Evolutionary conservation across 2,329 filamentous ascomycete genomes (phyloP), one percentile per base, ranked within the genome.

Genomic region (Aspergillus carbonarius): DNA sequence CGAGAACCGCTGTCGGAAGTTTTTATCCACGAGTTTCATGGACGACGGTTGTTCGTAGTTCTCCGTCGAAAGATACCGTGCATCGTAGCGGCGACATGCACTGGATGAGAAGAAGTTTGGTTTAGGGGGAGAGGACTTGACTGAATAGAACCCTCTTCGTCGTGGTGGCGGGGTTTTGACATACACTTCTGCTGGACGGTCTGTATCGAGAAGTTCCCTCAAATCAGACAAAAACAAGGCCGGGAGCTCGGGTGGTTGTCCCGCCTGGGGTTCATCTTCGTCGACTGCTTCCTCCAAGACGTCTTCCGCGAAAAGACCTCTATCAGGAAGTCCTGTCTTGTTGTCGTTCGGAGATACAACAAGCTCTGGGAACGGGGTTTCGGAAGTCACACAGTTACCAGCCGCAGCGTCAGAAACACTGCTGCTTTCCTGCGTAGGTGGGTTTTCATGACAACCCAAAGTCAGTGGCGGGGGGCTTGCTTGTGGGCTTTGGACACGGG

Each of bases 1-100:
- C 6, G 70, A 71, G 55, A 78, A 78, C 27, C 67, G 70, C 6
- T 66, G 60, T 3, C 76, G 73, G 58, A 78, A 78, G 48, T 72
- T 69, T 30, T 68, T 72, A 15, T 74, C 70, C 10, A 77, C 74
- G 2, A 78, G 68, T n/a, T 68, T 60, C 20, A 48, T 47, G 4
- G 54, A 39, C 3, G 62, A 57, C 30, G 62, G 58, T 54, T 63
- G 61, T 18, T 58, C 60, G 57, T 63, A 61, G 62, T 65, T 66
- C 54, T 63, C 63, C 12, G 52, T 39, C 18, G 40, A 61, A 39
- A 65, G 61, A 48, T 59, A 61, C 40, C 60, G 54, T 20, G 55
- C 59, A 60, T 60, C 61, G 49, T 59, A 60, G 42, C 52, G 55
- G 7, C 54, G 61, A 39, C 37, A 50, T 32, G 60, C 57, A 46